Base-by-base conservation (phyloP, 805 yeast genomes). In the Brettanomyces anomalus region DNA sequence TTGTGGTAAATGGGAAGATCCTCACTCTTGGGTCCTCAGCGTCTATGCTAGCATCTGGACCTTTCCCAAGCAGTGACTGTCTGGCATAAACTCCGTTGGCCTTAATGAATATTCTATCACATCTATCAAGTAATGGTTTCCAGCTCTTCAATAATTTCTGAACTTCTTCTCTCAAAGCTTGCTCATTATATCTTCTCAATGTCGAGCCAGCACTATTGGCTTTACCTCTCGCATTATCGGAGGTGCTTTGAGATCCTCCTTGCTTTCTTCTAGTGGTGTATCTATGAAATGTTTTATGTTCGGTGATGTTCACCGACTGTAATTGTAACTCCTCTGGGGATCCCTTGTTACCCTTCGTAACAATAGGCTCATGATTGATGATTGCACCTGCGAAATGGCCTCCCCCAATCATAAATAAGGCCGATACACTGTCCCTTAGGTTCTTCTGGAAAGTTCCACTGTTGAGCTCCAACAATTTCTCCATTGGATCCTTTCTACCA, bases 301-400 rank as follows among this genome's bases (percentile, higher is more conserved):
- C 81, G 3, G 88, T 41, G 7, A 89, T 60, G 40, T 70, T 74
- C 16, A 81, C 94, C 15, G 76, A 72, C 59, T 79, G 86, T 43
- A 75, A 77, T 36, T 72, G 66, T n/a, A 73, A 56, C 13, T 73
- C 70, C 42, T 67, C 74, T 30, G 68, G 65, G 34, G 68, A 64
- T 17, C 68, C 72, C 5, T 68, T 66, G 48, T 77, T 77, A 3
- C 87, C 86, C 49, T 72, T 74, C 2, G 73, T 70, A 33, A 67
- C 68, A 40, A 67, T 66, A 19, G 76, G 81, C 39, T 68, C 68
- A 55, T 89, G 97, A 2, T 87, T 77, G 7, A 93, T 71, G 36
- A 93, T 83, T 0, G 96, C 96, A 16, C 93, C 98, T 0, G 97
- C 96, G 67, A 93, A 93, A 64, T 93, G 97, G 35, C 98, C 98